Percentiles rank a stretch among this genome's conserved stretches.
Conservation (phyloP, 2,329 filamentous ascomycete genomes). For the Diaporthe citri region DNA sequence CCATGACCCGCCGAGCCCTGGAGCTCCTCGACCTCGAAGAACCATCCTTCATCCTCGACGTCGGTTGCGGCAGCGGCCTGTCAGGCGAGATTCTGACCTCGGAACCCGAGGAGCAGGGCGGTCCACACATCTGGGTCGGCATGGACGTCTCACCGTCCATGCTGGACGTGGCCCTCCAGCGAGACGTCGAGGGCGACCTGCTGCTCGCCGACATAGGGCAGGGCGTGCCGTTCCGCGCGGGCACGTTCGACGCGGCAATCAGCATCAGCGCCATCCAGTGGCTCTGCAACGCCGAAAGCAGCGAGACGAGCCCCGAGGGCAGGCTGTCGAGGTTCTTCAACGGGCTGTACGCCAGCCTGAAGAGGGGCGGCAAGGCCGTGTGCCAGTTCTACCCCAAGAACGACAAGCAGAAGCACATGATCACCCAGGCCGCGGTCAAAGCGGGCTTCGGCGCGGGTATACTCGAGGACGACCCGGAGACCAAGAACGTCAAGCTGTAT, state of each 20-base stretch:
- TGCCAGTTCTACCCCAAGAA: slow-evolving; percentile 99
- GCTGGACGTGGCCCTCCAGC: slow-evolving; percentile 92
- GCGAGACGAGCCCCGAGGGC: slow-evolving; percentile 83
- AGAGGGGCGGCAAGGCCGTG: slow-evolving; percentile 88
- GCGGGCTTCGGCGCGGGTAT: slow-evolving; percentile 96
- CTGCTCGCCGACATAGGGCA: slow-evolving; percentile 95
- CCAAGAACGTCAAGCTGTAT: slow-evolving; percentile 97
- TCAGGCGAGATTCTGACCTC: slow-evolving; percentile 92
- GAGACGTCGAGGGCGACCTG: slow-evolving; percentile 94
- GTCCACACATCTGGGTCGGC: slow-evolving; percentile 95
- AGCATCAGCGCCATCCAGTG: slow-evolving; percentile 98
- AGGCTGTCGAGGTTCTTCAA: slow-evolving; percentile 90
- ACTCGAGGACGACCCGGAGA: slow-evolving; percentile 94
- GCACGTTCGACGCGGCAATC: slow-evolving; percentile 94
- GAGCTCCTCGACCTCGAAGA: slow-evolving; percentile 85
- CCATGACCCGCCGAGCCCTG: slow-evolving; percentile 94
- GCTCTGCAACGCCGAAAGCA: slow-evolving; percentile 95
- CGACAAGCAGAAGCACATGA: slow-evolving; percentile 90
- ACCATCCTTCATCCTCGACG: slow-evolving; percentile 91
- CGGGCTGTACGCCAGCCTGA: slow-evolving; percentile 86
- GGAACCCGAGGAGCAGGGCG: slow-evolving; percentile 76
- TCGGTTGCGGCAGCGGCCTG: slow-evolving; percentile 96
- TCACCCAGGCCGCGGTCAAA: slow-evolving; percentile 88
- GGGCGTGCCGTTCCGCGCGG: slow-evolving; percentile 92
- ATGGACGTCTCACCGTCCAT: slow-evolving; percentile 97